Evolutionary conservation across 2,329 filamentous ascomycete genomes (phyloP).

Genomic region (Colletotrichum destructivum): DNA sequence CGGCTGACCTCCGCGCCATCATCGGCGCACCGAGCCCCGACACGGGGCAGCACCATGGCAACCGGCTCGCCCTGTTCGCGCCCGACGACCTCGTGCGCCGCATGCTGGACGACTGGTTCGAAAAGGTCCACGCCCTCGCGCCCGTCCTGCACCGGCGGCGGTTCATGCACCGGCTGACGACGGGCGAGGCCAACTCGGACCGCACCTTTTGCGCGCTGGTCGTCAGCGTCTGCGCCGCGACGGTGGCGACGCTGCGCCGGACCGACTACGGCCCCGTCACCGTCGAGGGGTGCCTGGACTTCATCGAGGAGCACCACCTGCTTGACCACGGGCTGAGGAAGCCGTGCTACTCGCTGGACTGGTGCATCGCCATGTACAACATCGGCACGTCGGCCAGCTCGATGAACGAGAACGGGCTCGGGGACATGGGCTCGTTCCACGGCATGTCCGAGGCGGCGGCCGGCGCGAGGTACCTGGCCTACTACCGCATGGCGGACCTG

Average conservation of each 20-base stretch:
- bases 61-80: slow-evolving; percentile 36
- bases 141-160: slow-evolving; percentile 52
- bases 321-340: slow-evolving; percentile 40
- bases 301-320: slow-evolving; percentile 49
- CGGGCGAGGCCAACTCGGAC: slow-evolving; percentile 47
- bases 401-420: slow-evolving; percentile 39
- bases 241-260: slow-evolving; percentile 50
- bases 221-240: slow-evolving; percentile 54
- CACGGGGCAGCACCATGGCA: slow-evolving; percentile 10
- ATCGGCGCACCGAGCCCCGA: slow-evolving; percentile 28
- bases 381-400: slow-evolving; percentile 47
- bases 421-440: slow-evolving; percentile 41
- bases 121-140: slow-evolving; percentile 53
- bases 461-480: slow-evolving; percentile 50
- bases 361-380: slow-evolving; percentile 56
- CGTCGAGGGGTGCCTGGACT: slow-evolving; percentile 48
- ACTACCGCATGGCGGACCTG: slow-evolving; percentile 47
- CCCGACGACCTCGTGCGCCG: slow-evolving; percentile 34
- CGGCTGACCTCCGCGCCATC: slow-evolving; percentile 33
- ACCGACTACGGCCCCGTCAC: slow-evolving; percentile 48
- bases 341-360: slow-evolving; percentile 50
- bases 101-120: slow-evolving; percentile 54
- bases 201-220: slow-evolving; percentile 52
- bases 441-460: slow-evolving; percentile 48
- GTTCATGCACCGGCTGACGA: slow-evolving; percentile 48